Base-by-base conservation (phyloP, 179 eudicot species). In the Silene coronaria region DNA sequence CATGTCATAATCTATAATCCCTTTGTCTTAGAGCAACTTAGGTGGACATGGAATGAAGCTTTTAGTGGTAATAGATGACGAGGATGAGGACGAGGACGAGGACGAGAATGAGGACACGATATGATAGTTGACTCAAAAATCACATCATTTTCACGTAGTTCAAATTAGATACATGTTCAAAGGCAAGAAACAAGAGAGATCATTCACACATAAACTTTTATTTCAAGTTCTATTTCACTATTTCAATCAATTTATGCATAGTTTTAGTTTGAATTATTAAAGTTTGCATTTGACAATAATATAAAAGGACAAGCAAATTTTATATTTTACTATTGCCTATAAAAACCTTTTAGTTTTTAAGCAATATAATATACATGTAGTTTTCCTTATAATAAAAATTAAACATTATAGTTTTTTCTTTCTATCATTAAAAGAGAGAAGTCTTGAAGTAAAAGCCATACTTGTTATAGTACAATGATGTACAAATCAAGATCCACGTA, bases 11-110 rank as follows among this genome's bases (percentile, higher is more conserved):
- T 77, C 71, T 61, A 51, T 51, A 77, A 81, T 77, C 72, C 75
- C 84, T 81, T 81, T 69, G 78, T 77, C 62, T 73, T 46, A 81
- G 78, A 78, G 81, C 75, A 74, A 81, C 76, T 55, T 78, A 64
- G 58, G 38, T 74, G 72, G 73, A 30, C n/a, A 51, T 60, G 38
- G 60, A 32, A 30, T 6, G 1, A 60, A 32, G 61, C 16, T 64
- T 68, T 74, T 38, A 68, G 58, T 21, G 4, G 34, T 69, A 69
- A 46, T 45, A 45, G 3, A 69, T 30, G 57, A 67, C 10, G n/a
- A 46, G 13, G 21, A 70, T 51, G 21, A 76, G 21, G 26, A 66
- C 2, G 17, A 34, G 26, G 58, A 67, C 42, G 22, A 28, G 7
- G 38, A 14, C 6, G 30, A 26, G 30, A n/a, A 5, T 21, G 5